These are phyloP conservation scores for Boletus edulis DNA, from an alignment of 768 basidiomycete genomes.

Conservation along the genomic window DNA sequence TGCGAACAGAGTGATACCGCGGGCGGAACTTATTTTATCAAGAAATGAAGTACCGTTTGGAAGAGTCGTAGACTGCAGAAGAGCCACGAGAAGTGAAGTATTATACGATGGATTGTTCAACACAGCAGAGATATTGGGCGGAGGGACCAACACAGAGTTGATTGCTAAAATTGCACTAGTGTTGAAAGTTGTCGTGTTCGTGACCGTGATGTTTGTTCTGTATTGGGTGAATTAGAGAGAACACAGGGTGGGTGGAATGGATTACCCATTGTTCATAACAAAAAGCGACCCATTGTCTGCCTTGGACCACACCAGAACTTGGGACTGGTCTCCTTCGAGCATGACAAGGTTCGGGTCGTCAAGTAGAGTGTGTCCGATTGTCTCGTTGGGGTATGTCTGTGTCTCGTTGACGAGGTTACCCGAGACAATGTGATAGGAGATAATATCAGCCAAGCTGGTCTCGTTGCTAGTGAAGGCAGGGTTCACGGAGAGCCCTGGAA, in stretches of 20 bases:
- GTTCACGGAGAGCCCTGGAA: constrained; percentile 4
- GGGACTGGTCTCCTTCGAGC: constrained; percentile 57
- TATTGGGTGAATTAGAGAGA: neutral
- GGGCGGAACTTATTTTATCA: constrained; percentile 33
- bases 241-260: neutral
- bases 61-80: constrained; percentile 21
- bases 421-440: constrained; percentile 57
- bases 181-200: constrained; percentile 37
- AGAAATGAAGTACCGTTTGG: constrained; percentile 24
- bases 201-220: constrained; percentile 36
- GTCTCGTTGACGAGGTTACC: constrained; percentile 47
- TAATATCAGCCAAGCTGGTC: constrained; percentile 41
- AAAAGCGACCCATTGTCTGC: constrained; percentile 37
- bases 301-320: constrained; percentile 52
- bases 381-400: constrained; percentile 52
- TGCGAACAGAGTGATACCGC: constrained; percentile 67
- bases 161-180: constrained; percentile 49
- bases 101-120: constrained; percentile 38
- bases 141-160: constrained; percentile 50
- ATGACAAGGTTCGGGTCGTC: constrained; percentile 44
- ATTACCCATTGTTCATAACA: constrained; percentile 51
- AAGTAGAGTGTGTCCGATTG: constrained; percentile 64
- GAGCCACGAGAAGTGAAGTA: constrained; percentile 32
- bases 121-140: constrained; percentile 44
- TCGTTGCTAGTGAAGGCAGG: constrained; percentile 24